Conservation (phyloP, 768 basidiomycete species). For the Panaeolus papilionaceus region DNA sequence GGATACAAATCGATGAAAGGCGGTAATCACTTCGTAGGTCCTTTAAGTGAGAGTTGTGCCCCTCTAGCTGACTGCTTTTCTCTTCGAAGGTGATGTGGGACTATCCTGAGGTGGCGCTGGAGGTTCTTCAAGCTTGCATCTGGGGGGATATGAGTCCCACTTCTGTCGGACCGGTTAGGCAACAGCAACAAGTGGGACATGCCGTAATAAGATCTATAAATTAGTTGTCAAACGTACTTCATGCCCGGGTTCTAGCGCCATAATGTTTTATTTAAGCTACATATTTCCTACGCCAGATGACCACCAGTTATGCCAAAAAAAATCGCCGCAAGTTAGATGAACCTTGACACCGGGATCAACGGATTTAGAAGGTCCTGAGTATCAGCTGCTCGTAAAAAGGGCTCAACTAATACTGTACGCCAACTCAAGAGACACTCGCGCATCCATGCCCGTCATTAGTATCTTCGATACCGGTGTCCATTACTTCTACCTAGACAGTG, state of each 20-base stretch:
- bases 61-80: background rate
- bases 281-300: too few relatives aligned
- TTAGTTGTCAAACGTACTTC: too few relatives aligned
- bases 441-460: too few relatives aligned
- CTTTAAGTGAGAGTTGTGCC: background rate
- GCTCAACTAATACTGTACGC: too few relatives aligned
- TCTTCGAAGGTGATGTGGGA: constrained; percentile 5
- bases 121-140: background rate
- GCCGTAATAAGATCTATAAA: too few relatives aligned
- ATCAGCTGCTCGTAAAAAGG: too few relatives aligned
- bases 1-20: background rate
- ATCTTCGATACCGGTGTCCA: constrained; percentile 17
- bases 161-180: background rate
- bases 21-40: background rate
- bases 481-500: constrained; percentile 38
- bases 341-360: too few relatives aligned
- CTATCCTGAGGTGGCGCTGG: background rate
- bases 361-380: too few relatives aligned
- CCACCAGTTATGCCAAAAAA: too few relatives aligned
- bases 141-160: background rate
- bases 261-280: background rate
- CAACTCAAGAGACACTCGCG: too few relatives aligned
- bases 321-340: too few relatives aligned
- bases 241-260: background rate
- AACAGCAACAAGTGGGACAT: too few relatives aligned